These are phyloP conservation scores for Cutaneotrichosporon dermatis DNA, from an alignment of 1,284 basidiomycete species.

Conservation along the genomic window DNA sequence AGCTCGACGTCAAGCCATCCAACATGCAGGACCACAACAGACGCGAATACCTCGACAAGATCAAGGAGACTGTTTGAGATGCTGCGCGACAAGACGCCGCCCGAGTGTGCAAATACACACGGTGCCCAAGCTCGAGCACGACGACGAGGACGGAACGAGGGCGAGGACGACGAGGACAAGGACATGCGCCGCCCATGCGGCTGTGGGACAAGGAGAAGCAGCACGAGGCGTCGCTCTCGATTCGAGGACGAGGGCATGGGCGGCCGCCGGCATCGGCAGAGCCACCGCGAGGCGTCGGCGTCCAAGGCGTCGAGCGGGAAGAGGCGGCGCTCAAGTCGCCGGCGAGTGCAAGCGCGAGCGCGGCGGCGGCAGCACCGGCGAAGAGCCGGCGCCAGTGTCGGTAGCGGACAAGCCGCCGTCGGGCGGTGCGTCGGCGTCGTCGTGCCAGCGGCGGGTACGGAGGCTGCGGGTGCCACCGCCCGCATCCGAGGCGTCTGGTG, in stretches of 20 bases:
- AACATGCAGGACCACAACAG: conserved; percentile 97
- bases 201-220: conserved; percentile 46
- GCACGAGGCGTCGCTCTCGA: conserved; percentile 49
- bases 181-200: conserved; percentile 62
- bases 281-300: conserved; percentile 25
- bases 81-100: conserved; percentile 77
- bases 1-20: conserved; percentile 91
- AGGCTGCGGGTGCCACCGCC: not conserved
- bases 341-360: no score
- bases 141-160: conserved; percentile 75
- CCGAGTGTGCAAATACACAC: conserved; percentile 73
- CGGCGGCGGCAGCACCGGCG: no score
- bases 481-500: no score
- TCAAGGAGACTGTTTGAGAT: conserved; percentile 89
- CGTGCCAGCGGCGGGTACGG: not conserved
- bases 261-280: conserved; percentile 44
- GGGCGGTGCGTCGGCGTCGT: no score
- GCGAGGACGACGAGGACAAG: conserved; percentile 72
- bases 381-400: no score
- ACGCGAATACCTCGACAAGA: conserved; percentile 84
- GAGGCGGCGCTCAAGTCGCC: conserved; percentile 15
- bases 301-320: conserved; percentile 5
- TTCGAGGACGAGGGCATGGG: conserved; percentile 52
- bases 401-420: no score
- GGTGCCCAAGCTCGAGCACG: conserved; percentile 65